phyloP scores from a whole-genome alignment of 2,329 filamentous ascomycete genomes.

The Drechmeria coniospora region DNA sequence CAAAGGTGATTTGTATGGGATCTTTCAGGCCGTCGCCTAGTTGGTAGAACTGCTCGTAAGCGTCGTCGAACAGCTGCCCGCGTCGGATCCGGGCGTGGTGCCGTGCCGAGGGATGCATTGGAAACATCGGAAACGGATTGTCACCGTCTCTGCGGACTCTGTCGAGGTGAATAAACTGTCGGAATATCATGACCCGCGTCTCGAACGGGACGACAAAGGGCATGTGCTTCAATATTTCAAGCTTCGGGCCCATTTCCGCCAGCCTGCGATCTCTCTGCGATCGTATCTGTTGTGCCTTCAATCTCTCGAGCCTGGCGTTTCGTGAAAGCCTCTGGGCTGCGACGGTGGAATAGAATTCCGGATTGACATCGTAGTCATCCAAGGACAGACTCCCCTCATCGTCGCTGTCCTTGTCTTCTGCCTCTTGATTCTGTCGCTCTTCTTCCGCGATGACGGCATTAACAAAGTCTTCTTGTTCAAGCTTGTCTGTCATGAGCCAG shows the following conservation, averaged over 20 bases:
- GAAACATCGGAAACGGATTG: conserved; percentile 3
- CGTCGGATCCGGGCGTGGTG: conserved; percentile 72
- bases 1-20: conserved; percentile 90
- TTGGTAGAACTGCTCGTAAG: conserved; percentile 66
- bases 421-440: conserved; percentile 52
- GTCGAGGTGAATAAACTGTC: conserved; percentile 79
- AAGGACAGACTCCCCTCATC: conserved; percentile 17
- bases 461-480: conserved; percentile 83
- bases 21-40: conserved; percentile 79
- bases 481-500: conserved; percentile 82
- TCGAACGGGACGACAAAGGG: conserved; percentile 93
- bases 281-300: conserved; percentile 49
- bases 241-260: conserved; percentile 66
- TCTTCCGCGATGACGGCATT: conserved; percentile 78
- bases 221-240: conserved; percentile 90
- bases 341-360: conserved; percentile 16
- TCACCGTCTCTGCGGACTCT: conserved; percentile 10
- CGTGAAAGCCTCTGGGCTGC: conserved; percentile 46
- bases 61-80: conserved; percentile 70
- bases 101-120: conserved; percentile 25
- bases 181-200: conserved; percentile 81
- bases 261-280: conserved; percentile 55
- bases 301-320: conserved; percentile 46
- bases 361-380: conserved; percentile 14
- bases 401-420: conserved; percentile 13